Percentiles rank a stretch among this genome's conserved stretches.
Conservation (phyloP, 139 green algal genomes). For the Coccomyxa sp. region DNA sequence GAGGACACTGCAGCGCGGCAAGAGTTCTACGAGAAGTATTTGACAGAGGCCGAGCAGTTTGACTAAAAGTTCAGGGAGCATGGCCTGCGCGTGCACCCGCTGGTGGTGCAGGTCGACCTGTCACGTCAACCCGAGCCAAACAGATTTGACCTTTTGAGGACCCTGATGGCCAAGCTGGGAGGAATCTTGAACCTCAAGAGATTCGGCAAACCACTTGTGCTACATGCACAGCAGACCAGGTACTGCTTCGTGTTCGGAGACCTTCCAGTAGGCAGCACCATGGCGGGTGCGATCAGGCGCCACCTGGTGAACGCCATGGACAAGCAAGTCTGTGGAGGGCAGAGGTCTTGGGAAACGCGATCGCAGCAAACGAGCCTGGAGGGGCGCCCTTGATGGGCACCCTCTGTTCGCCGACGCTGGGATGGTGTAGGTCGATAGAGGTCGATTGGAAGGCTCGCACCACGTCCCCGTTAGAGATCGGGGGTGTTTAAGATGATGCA, state of each 20-base stretch:
- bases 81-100: not conserved
- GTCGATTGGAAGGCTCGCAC: not conserved
- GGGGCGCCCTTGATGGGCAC: not conserved
- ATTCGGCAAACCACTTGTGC: not conserved
- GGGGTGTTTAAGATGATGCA: not conserved
- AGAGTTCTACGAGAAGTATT: not conserved
- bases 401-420: not conserved
- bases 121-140: not conserved
- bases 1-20: not conserved
- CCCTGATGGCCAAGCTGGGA: not conserved
- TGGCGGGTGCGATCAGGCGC: not conserved
- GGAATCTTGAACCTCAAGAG: not conserved
- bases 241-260: not conserved
- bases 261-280: not conserved
- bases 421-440: not conserved
- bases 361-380: not conserved
- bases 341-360: not conserved
- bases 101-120: not conserved
- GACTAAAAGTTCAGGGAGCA: not conserved
- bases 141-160: not conserved
- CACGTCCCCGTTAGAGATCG: not conserved
- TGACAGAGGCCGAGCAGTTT: not conserved
- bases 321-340: not conserved
- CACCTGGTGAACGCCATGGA: not conserved
- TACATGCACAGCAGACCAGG: not conserved